Conservation (phyloP, 345 rosid species). For the Excoecaria agallocha region DNA sequence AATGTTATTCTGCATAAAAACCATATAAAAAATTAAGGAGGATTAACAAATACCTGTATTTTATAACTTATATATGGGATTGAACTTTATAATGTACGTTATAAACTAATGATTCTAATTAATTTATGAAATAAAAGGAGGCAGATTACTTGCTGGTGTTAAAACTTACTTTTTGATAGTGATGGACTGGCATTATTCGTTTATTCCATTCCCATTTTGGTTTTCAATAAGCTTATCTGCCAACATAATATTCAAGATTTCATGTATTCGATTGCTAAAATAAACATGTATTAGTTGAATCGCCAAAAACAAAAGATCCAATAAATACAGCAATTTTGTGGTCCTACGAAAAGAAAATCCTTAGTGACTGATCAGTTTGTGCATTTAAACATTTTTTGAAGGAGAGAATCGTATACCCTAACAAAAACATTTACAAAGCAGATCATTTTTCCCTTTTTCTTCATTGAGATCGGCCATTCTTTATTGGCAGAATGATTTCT, state of each 20-base stretch:
- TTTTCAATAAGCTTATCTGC: not conserved
- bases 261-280: too few relatives aligned
- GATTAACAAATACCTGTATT: too few relatives aligned
- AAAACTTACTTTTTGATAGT: constrained; percentile 14
- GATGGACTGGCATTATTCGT: constrained; percentile 7
- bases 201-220: not conserved
- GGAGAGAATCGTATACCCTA: constrained; percentile 13
- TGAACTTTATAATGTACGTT: not conserved
- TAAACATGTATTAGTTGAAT: too few relatives aligned
- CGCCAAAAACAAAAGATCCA: not conserved
- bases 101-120: not conserved
- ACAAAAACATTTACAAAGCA: not conserved
- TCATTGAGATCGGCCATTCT: not conserved
- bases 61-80: too few relatives aligned
- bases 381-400: not conserved
- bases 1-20: too few relatives aligned
- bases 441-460: not conserved
- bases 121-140: not conserved
- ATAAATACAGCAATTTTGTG: too few relatives aligned
- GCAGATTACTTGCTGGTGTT: not conserved
- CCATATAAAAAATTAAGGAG: too few relatives aligned
- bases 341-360: not conserved
- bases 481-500: not conserved
- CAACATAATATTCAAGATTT: not conserved
- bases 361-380: not conserved